phyloP scores from a whole-genome alignment of 2,329 filamentous ascomycete species.

The Aspergillus pseudoviridinutans region DNA sequence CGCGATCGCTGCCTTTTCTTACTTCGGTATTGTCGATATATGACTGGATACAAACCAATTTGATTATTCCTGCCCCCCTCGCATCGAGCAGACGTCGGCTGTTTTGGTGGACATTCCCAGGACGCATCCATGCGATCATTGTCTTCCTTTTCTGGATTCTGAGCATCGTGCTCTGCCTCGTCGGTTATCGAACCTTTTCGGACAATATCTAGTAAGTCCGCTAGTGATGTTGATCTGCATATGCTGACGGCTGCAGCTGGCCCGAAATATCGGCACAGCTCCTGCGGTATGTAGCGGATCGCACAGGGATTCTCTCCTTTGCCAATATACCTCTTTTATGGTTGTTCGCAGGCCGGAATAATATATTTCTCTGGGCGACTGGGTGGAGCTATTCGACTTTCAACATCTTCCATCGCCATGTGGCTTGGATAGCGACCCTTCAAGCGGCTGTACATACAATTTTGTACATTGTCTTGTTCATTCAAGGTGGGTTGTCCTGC shows the following conservation, averaged over 20 bases:
- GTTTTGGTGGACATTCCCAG: slow-evolving; percentile 46
- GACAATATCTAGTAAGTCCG: slow-evolving; percentile 47
- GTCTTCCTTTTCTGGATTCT: slow-evolving; percentile 44
- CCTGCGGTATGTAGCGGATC: slow-evolving; percentile 57
- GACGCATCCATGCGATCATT: slow-evolving; percentile 45
- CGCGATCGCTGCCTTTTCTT: slow-evolving; percentile 1
- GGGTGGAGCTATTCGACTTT: slow-evolving; percentile 66
- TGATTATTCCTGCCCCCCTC: slow-evolving; percentile 44
- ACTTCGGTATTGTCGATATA: slow-evolving; percentile 9
- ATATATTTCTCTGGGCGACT: slow-evolving; percentile 62
- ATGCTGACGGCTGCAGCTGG: slow-evolving; percentile 18
- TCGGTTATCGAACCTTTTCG: slow-evolving; percentile 44
- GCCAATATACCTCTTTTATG: slow-evolving; percentile 62
- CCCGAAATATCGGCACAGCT: slow-evolving; percentile 34
- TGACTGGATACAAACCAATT: slow-evolving; percentile 34
- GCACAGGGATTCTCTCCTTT: slow-evolving; percentile 61
- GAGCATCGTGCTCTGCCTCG: slow-evolving; percentile 41
- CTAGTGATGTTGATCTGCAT: not conserved
- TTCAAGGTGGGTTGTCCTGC: slow-evolving; percentile 17
- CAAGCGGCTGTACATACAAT: slow-evolving; percentile 62
- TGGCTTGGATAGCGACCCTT: slow-evolving; percentile 59
- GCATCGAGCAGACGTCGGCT: slow-evolving; percentile 39
- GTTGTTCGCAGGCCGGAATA: slow-evolving; percentile 66
- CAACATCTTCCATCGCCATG: slow-evolving; percentile 64
- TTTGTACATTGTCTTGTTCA: slow-evolving; percentile 49